Percentiles rank a stretch among this genome's conserved stretches.
phyloP scores from a whole-genome alignment of 2,329 filamentous ascomycete genomes.

The Orbilia javanica region DNA sequence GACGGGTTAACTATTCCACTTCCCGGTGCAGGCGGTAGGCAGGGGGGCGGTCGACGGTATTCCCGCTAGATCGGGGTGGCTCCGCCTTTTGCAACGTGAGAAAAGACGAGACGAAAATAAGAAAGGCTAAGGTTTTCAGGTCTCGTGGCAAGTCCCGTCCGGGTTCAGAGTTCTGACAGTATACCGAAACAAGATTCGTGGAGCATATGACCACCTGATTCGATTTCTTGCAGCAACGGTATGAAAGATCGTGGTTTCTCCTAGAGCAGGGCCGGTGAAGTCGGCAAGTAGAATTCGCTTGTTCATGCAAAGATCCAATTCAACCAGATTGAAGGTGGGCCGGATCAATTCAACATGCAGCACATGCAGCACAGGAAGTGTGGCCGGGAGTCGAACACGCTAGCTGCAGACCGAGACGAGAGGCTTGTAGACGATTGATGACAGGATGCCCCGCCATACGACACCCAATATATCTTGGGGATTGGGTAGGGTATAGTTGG shows the following conservation, averaged over 20 bases:
- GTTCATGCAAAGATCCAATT: conserved; percentile 58
- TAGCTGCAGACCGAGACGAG: conserved; percentile 47
- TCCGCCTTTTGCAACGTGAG: conserved; percentile 33
- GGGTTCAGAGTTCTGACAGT: conserved; percentile 40
- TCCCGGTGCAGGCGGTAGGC: conserved; percentile 44
- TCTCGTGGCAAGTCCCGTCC: conserved; percentile 47
- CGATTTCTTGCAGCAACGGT: conserved; percentile 55
- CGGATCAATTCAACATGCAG: conserved; percentile 58
- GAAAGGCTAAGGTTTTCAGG: conserved; percentile 38
- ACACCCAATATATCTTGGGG: conserved; percentile 38
- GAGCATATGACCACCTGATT: conserved; percentile 59
- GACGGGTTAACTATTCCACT: conserved; percentile 54
- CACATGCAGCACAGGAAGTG: conserved; percentile 38
- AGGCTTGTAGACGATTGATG: conserved; percentile 41
- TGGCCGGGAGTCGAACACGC: conserved; percentile 44
- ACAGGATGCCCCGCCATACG: conserved; percentile 52
- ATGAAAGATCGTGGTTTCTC: conserved; percentile 54
- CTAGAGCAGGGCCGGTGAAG: conserved; percentile 32
- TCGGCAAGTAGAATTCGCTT: conserved; percentile 57
- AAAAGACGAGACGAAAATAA: conserved; percentile 54
- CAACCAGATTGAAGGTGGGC: conserved; percentile 55
- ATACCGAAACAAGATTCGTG: conserved; percentile 37
- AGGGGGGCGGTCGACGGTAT: conserved; percentile 44
- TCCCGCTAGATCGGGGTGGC: conserved; percentile 47
- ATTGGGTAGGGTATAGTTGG: background rate